Percentiles rank a stretch among this genome's conserved stretches.
Conservation (phyloP, 2,329 filamentous ascomycete species). For the Ambrosiella beaveri region DNA sequence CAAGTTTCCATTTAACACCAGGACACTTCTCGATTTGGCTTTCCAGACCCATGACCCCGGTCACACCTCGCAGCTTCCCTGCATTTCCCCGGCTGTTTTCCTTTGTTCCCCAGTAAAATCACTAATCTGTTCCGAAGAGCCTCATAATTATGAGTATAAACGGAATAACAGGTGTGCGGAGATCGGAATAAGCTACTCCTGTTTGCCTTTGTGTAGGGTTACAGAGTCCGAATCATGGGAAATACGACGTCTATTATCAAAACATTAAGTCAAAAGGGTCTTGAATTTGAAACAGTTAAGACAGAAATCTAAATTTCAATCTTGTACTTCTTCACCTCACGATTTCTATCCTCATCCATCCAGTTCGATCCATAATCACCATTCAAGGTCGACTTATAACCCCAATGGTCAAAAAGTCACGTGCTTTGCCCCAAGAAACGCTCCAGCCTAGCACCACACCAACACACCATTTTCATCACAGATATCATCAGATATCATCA, state of each 20-base stretch:
- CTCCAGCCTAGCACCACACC: not conserved
- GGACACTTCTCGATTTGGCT: not conserved
- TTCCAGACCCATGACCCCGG: not conserved
- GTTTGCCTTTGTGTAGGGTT: not conserved
- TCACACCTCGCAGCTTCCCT: not conserved
- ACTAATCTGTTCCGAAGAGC: not conserved
- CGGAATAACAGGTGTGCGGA: not conserved
- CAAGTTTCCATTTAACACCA: not conserved
- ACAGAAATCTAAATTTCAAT: too few relatives aligned
- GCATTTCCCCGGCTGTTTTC: not conserved
- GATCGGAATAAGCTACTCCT: not conserved
- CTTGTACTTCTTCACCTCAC: too few relatives aligned
- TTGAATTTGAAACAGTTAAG: too few relatives aligned
- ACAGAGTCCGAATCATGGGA: too few relatives aligned
- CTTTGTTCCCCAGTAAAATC: not conserved
- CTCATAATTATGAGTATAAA: not conserved
- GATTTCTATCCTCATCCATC: too few relatives aligned
- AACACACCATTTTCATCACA: not conserved
- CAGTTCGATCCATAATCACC: too few relatives aligned
- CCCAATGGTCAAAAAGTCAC: too few relatives aligned
- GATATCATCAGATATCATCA: not conserved
- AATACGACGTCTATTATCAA: too few relatives aligned
- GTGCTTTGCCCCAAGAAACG: too few relatives aligned
- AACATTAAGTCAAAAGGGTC: too few relatives aligned
- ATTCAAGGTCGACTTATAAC: too few relatives aligned